Evolutionary conservation across 495 filamentous ascomycete genomes (phyloP).

Genomic region (Tuber brumale): DNA sequence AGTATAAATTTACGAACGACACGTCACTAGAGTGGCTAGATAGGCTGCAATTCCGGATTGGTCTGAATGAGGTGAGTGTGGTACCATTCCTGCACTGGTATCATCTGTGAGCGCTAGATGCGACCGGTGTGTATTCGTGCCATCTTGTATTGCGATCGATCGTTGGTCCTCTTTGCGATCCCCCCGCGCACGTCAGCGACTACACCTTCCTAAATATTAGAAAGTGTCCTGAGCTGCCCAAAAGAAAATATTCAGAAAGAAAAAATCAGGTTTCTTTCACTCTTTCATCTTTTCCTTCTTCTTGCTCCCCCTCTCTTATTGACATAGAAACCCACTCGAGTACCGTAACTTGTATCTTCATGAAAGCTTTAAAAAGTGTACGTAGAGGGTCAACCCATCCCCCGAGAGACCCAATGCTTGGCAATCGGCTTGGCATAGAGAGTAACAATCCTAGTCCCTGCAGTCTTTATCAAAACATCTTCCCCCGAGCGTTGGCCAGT

Average conservation of each 20-base stretch:
- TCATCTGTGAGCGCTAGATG: background rate
- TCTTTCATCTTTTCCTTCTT: background rate
- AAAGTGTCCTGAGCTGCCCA: background rate
- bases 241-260: background rate
- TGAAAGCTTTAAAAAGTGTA: background rate
- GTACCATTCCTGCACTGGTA: background rate
- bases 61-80: conserved; percentile 16
- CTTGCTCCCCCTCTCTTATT: background rate
- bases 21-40: conserved; percentile 27
- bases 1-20: conserved; percentile 19
- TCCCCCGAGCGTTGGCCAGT: background rate
- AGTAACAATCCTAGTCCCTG: background rate
- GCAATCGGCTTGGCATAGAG: background rate
- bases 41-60: conserved; percentile 22
- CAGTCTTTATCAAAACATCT: background rate
- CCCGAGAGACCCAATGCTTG: background rate
- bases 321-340: background rate
- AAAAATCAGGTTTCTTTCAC: background rate
- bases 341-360: background rate
- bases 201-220: background rate
- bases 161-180: background rate
- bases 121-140: background rate
- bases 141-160: background rate
- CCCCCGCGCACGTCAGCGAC: background rate
- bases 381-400: background rate